phyloP scores from a whole-genome alignment of 441 rosid species.

The Pelargonium australe region DNA sequence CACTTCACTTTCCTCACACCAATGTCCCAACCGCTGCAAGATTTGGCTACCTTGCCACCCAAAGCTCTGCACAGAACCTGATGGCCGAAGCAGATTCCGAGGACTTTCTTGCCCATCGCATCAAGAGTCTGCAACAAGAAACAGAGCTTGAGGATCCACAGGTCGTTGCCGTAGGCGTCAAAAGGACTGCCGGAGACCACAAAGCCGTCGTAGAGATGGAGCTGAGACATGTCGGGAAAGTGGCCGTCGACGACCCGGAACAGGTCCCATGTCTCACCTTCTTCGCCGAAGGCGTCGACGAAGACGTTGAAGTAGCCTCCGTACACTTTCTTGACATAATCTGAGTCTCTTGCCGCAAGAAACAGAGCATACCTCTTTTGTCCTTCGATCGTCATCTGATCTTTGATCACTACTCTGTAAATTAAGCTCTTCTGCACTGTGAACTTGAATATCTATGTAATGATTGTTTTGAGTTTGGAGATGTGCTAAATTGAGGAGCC shows the following conservation, averaged over 20 bases:
- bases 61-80: constrained; percentile 71
- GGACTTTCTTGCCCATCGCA: constrained; percentile 65
- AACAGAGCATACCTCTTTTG: constrained; percentile 55
- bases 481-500: too few relatives aligned
- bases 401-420: too few relatives aligned
- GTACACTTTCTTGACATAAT: constrained; percentile 52
- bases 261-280: constrained; percentile 68
- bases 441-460: too few relatives aligned
- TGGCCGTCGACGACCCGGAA: constrained; percentile 70
- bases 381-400: constrained; percentile 16
- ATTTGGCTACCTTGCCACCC: constrained; percentile 69
- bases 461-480: too few relatives aligned
- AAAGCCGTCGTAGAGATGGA: constrained; percentile 58
- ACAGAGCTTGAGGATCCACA: constrained; percentile 68
- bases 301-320: constrained; percentile 80
- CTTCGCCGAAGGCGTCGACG: constrained; percentile 50
- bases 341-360: constrained; percentile 57
- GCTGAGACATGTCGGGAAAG: constrained; percentile 53
- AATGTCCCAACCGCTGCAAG: constrained; percentile 59
- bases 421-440: too few relatives aligned
- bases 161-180: constrained; percentile 68
- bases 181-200: constrained; percentile 69
- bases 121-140: constrained; percentile 45
- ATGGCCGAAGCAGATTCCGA: constrained; percentile 75
- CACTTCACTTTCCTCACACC: constrained; percentile 52